These are phyloP conservation scores for Chondrus crispus DNA, from an alignment of 23 red algal genomes.

Conservation along the genomic window DNA sequence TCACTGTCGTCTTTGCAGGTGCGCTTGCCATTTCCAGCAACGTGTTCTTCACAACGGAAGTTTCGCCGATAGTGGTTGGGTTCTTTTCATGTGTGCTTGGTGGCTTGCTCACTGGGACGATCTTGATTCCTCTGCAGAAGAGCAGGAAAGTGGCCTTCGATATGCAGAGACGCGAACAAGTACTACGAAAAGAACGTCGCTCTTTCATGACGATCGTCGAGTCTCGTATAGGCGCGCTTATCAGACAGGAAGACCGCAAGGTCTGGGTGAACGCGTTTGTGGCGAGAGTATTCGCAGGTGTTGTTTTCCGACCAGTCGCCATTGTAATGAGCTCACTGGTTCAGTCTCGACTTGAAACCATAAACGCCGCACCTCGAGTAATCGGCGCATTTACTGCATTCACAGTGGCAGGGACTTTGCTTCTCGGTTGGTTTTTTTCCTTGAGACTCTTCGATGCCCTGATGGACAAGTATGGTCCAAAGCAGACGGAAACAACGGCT, in stretches of 20 bases:
- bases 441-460: too few species aligned
- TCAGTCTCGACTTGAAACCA: too few species aligned
- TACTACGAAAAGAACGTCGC: background rate
- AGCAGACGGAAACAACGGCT: too few species aligned
- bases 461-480: too few species aligned
- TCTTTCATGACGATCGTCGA: background rate
- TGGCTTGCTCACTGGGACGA: background rate
- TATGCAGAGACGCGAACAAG: background rate
- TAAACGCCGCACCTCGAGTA: too few species aligned
- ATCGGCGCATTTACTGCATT: background rate
- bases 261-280: background rate
- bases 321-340: background rate
- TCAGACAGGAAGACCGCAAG: background rate
- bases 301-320: background rate
- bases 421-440: background rate
- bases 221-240: background rate
- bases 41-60: background rate
- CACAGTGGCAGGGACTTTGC: background rate
- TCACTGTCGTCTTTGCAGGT: background rate
- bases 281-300: background rate
- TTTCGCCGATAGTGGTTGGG: background rate
- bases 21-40: background rate
- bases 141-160: background rate
- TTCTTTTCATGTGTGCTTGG: background rate
- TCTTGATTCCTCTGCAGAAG: background rate